Evolutionary conservation across 257 asterid species (phyloP).

Genomic region (Cordia subcordata): DNA sequence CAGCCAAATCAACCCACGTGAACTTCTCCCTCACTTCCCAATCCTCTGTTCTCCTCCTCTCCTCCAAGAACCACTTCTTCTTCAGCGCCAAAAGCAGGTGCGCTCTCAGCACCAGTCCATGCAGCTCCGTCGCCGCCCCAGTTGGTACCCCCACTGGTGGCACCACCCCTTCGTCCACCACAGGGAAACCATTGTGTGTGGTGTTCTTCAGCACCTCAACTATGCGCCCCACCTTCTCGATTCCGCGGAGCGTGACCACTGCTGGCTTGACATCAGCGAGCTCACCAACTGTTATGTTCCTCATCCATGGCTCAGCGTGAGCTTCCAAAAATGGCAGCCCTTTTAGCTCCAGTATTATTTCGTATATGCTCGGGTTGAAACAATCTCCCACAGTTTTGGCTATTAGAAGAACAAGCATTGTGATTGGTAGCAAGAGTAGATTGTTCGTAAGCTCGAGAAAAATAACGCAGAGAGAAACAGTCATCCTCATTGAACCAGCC

Average conservation of each 20-base stretch:
- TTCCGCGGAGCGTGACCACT: slow-evolving; percentile 55
- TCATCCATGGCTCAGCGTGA: slow-evolving; percentile 93
- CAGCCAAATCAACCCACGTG: slow-evolving; percentile 63
- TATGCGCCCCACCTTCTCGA: slow-evolving; percentile 69
- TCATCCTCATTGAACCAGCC: slow-evolving; percentile 99
- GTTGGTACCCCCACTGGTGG: slow-evolving; percentile 28
- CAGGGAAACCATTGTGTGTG: slow-evolving; percentile 82
- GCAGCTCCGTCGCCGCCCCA: slow-evolving; percentile 51
- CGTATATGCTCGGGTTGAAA: slow-evolving; percentile 91
- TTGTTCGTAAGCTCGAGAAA: slow-evolving; percentile 92
- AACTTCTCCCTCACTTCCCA: slow-evolving; percentile 79
- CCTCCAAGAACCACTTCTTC: slow-evolving; percentile 79
- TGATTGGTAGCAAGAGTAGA: slow-evolving; percentile 82
- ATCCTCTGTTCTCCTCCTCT: slow-evolving; percentile 61
- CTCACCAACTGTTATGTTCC: slow-evolving; percentile 80
- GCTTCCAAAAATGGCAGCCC: slow-evolving; percentile 93
- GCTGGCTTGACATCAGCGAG: slow-evolving; percentile 67
- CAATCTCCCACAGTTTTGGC: slow-evolving; percentile 92
- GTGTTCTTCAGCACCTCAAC: slow-evolving; percentile 72
- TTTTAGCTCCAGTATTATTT: slow-evolving; percentile 77
- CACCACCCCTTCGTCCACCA: slow-evolving; percentile 44
- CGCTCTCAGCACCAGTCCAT: slow-evolving; percentile 69
- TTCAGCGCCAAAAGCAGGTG: slow-evolving; percentile 64
- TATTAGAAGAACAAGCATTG: slow-evolving; percentile 75
- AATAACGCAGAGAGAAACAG: slow-evolving; percentile 85